Base-by-base conservation (phyloP, 257 asterid genomes). In the Capsicum pubescens region DNA sequence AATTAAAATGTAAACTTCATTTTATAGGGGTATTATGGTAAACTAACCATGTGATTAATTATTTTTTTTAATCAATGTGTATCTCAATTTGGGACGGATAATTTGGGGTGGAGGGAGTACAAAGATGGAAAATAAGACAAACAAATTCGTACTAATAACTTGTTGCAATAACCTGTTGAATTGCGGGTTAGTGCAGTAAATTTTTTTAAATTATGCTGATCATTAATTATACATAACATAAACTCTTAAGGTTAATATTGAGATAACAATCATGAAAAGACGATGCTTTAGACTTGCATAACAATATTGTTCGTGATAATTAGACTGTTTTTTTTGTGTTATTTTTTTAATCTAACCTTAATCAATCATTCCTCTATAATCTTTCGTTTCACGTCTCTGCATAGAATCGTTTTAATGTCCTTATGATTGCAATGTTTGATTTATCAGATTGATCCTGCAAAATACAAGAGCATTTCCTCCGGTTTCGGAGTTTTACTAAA, bases 381-480 rank as follows among this genome's bases (percentile, higher is more conserved):
- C 48, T 66, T 66, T 66, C 72, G 0, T 39, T 39, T 39, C 44
- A 39, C 4, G 5, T 39, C 44, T 39, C 4, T 39, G 44, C 44
- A 39, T 39, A 39, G 44, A 39, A 39, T 39, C 5, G 3, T 39
- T 39, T 39, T 69, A 42, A 9, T 68, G 52, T 69, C 6, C 3
- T 44, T 6, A 19, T 1, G 50, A 15, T 3, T 46, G n/a, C 2
- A 39, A 39, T 50, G 81, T 76, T 52, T 0, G 46, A 76, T 50
- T 76, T 76, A 9, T 10, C 26, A 93, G 97, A 93, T 92, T 82
- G 90, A 93, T 87, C 92, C 97, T 42, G 83, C 91, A 82, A 93
- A 90, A 88, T 93, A 92, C 90, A 93, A 89, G 88, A 90, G 87
- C 90, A 86, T 92, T 19, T 48, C 90, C 57, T 92, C 95, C 4